Evolutionary conservation across 208 protist genomes (phyloP).

Genomic region (Leptomonas pyrrhocoris): DNA sequence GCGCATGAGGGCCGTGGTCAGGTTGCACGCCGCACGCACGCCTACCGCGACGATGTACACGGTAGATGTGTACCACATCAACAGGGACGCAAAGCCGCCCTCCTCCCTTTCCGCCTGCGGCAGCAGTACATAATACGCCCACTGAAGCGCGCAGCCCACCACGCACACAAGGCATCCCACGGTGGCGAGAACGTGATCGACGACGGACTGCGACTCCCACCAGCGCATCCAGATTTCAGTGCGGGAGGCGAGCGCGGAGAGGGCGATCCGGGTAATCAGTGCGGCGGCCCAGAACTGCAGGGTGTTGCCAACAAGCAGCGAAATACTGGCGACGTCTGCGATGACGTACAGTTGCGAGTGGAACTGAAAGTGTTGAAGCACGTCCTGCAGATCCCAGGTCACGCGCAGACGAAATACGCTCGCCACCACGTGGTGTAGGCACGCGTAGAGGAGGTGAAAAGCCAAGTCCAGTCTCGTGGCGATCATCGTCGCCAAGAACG

Average conservation of each 20-base stretch:
- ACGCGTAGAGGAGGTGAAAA: conserved; percentile 29
- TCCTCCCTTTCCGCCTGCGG: conserved; percentile 11
- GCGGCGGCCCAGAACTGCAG: conserved; percentile 36
- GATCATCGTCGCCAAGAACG: conserved; percentile 26
- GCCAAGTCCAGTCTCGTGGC: conserved; percentile 26
- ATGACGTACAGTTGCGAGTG: conserved; percentile 31
- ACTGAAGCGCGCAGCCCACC: conserved; percentile 47
- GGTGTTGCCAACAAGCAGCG: conserved; percentile 38
- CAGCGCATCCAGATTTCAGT: conserved; percentile 30
- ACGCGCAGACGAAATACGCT: conserved; percentile 12
- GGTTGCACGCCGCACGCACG: conserved; percentile 14
- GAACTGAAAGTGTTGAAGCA: conserved; percentile 16
- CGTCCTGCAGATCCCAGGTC: conserved; percentile 12
- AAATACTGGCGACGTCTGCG: conserved; percentile 18
- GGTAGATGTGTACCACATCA: conserved; percentile 56
- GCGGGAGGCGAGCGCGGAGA: conserved; percentile 33
- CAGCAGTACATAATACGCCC: conserved; percentile 68
- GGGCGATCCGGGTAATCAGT: conserved; percentile 32
- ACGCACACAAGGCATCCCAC: conserved; percentile 13
- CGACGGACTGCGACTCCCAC: conserved; percentile 32
- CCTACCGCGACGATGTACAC: conserved; percentile 42
- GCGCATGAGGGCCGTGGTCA: conserved; percentile 33
- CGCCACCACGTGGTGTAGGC: conserved; percentile 16
- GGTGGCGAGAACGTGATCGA: conserved; percentile 11
- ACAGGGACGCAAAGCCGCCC: conserved; percentile 21